Evolutionary conservation across 306 rosid species (phyloP), one percentile per base, ranked within the genome.

Genomic region (Luffa aegyptiaca): DNA sequence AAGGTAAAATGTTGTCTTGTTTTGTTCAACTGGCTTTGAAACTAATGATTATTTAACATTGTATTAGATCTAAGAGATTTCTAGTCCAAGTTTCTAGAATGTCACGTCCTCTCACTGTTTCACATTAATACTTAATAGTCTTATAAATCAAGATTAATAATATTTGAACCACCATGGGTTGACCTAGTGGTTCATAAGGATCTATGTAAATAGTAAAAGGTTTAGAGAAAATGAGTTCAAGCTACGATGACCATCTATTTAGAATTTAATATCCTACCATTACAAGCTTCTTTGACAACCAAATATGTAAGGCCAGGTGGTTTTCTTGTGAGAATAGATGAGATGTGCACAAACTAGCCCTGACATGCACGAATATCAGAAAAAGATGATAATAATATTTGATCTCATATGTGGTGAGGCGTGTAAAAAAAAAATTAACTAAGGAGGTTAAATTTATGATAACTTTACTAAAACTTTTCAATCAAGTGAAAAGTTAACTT

Each of bases 1-100:
- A 84, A 94, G 98, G 97, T 92, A 77, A 26, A 77, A 21, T 26
- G 14, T 5, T 70, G 10, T 70, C 5, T 44, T 20, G 7, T 69
- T 69, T 69, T 69, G 75, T 69, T 69, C 9, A 16, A 37, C 31
- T 66, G 21, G 12, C 49, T 18, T 69, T 20, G 52, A n/a, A 69
- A 41, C 3, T 59, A 59, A 20, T 57, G 35, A 9, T 57, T 8
- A 57, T 20, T 0, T 57, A 57, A n/a, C 11, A n/a, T n/a, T 57
- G 35, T 8, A 57, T 9, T 8, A 57, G 12, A 57, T n/a, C 63
- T 26, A 20, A 57, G 35, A 57, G 63, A 56, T 18, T 3, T n/a
- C 10, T 0, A 56, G 62, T 7, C 62, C 3, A 56, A 18, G 1
- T 18, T 57, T 57, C 35, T n/a, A 20, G 33, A n/a, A 57, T 57